phyloP scores from a whole-genome alignment of 163 green algal species.

The Chlorella variabilis region DNA sequence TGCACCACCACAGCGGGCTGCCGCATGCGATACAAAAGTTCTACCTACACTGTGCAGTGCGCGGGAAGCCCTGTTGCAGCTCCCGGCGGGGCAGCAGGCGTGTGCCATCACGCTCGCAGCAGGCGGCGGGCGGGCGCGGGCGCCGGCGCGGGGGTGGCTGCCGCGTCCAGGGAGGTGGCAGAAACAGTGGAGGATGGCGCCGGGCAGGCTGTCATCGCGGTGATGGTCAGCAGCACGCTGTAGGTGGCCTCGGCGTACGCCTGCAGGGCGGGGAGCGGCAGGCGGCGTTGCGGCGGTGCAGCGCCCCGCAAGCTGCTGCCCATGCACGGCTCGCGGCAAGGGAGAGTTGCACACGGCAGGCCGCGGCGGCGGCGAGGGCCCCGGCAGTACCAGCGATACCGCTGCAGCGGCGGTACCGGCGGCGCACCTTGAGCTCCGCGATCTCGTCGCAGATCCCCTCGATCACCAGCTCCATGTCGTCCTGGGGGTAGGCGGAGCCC shows the following conservation, averaged over 20 bases:
- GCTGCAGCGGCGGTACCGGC: no score
- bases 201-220: conserved; percentile 15
- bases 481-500: not conserved
- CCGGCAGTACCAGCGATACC: no score
- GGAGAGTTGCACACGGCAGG: no score
- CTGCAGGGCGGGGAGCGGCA: not conserved
- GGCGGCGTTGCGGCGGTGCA: no score
- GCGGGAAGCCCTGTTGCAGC: not conserved
- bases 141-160: not conserved
- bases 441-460: not conserved
- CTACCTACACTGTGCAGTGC: no score
- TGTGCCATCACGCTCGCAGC: not conserved
- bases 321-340: no score
- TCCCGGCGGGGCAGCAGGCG: no score
- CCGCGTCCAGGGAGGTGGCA: not conserved
- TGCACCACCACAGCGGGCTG: no score
- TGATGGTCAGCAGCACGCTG: conserved; percentile 23
- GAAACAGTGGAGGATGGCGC: not conserved
- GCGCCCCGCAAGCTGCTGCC: no score
- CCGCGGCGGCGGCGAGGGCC: no score
- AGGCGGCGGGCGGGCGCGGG: not conserved
- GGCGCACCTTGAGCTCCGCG: not conserved
- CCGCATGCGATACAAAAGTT: no score
- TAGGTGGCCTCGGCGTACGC: conserved; percentile 1
- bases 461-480: conserved; percentile 3